These are phyloP conservation scores for Conticribra guillardii DNA, from an alignment of 108 stramenopile genomes.

Conservation along the genomic window DNA sequence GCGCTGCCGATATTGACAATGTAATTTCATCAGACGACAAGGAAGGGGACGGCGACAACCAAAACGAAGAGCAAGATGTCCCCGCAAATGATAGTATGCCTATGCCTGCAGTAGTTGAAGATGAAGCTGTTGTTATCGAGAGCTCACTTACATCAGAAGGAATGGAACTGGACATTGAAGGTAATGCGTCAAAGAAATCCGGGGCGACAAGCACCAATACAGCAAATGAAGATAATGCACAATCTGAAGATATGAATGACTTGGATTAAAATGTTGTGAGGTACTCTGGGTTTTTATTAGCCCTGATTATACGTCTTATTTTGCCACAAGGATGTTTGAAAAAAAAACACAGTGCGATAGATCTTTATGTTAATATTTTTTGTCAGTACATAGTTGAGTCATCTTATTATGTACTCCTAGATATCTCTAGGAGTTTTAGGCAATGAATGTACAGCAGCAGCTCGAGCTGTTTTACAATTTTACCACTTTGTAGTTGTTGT, in stretches of 20 bases:
- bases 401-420: too few species aligned
- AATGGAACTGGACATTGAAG: slow-evolving; percentile 24
- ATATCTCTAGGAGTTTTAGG: too few species aligned
- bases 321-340: too few species aligned
- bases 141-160: slow-evolving; percentile 3
- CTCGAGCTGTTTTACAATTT: too few species aligned
- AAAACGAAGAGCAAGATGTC: slow-evolving; percentile 1
- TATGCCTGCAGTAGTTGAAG: background rate
- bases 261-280: slow-evolving; percentile 53
- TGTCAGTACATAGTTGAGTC: too few species aligned
- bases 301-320: too few species aligned
- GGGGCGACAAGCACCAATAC: slow-evolving; percentile 1
- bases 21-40: slow-evolving; percentile 38
- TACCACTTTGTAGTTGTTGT: too few species aligned
- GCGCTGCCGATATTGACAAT: slow-evolving; percentile 49
- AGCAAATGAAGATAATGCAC: slow-evolving; percentile 20
- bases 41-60: slow-evolving; percentile 10
- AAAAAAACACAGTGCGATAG: too few species aligned
- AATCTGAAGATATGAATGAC: slow-evolving; percentile 63
- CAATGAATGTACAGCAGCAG: too few species aligned
- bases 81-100: background rate
- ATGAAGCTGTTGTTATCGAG: slow-evolving; percentile 12
- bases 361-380: too few species aligned
- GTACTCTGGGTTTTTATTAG: too few species aligned
- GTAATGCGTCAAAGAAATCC: slow-evolving; percentile 4